Percentiles rank a stretch among this genome's conserved stretches.
Evolutionary conservation across 1,139 yeast genomes (phyloP).

Genomic region (Hemisphaericaspora xylanilytica): DNA sequence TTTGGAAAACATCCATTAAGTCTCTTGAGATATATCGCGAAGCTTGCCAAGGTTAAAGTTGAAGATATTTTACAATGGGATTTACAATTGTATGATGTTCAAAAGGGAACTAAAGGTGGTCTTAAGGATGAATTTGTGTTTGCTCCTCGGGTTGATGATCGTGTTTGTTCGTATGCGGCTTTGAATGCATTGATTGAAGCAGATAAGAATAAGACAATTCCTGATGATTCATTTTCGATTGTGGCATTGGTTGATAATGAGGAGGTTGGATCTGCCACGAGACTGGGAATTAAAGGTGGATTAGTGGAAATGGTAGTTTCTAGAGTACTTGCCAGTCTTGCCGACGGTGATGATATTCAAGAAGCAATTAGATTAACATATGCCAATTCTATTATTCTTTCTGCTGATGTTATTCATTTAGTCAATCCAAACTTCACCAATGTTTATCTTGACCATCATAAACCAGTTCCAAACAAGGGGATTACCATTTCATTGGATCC

Average conservation of each 20-base stretch:
- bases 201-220: constrained; percentile 17
- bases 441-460: constrained; percentile 38
- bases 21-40: constrained; percentile 35
- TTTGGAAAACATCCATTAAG: constrained; percentile 37
- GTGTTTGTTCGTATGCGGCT: constrained; percentile 45
- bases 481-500: constrained; percentile 40
- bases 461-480: constrained; percentile 44
- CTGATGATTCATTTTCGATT: constrained; percentile 31
- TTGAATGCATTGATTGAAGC: constrained; percentile 33
- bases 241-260: constrained; percentile 46
- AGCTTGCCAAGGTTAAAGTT: constrained; percentile 26
- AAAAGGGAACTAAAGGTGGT: constrained; percentile 42
- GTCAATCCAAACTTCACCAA: constrained; percentile 43
- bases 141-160: constrained; percentile 46
- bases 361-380: constrained; percentile 25
- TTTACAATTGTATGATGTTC: constrained; percentile 43
- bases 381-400: constrained; percentile 39
- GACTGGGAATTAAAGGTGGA: constrained; percentile 44
- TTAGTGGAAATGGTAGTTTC: constrained; percentile 35
- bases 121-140: constrained; percentile 38
- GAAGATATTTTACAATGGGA: constrained; percentile 33
- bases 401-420: constrained; percentile 49
- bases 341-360: constrained; percentile 19
- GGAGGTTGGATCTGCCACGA: constrained; percentile 43
- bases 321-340: constrained; percentile 30